phyloP scores from a whole-genome alignment of 2,329 filamentous ascomycete genomes.

The Colletotrichum lindemuthianum region DNA sequence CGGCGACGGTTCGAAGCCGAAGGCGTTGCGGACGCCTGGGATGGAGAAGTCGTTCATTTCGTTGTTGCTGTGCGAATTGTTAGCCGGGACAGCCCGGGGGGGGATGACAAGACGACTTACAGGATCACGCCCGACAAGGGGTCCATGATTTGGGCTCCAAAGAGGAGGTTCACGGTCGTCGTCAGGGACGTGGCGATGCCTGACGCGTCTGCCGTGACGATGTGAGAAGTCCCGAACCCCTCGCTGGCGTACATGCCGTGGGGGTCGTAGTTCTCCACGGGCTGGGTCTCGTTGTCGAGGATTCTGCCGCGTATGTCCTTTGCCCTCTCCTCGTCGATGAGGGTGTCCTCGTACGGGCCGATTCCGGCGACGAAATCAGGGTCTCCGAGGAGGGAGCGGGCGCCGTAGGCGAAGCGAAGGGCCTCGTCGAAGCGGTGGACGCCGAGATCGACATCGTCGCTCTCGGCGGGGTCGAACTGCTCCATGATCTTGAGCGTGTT shows the following conservation, averaged over 20 bases:
- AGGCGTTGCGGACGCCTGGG: conserved; percentile 79
- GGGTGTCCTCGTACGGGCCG: conserved; percentile 69
- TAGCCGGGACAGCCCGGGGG: conserved; percentile 20
- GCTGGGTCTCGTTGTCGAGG: conserved; percentile 75
- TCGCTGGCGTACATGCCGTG: conserved; percentile 71
- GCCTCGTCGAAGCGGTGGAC: conserved; percentile 88
- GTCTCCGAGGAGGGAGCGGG: conserved; percentile 83
- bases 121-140: conserved; percentile 86
- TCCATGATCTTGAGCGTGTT: conserved; percentile 85
- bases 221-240: conserved; percentile 78
- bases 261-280: conserved; percentile 80
- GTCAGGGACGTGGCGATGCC: conserved; percentile 85
- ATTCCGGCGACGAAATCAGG: conserved; percentile 77
- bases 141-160: conserved; percentile 82
- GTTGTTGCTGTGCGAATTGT: conserved; percentile 57
- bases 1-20: conserved; percentile 83
- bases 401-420: conserved; percentile 87
- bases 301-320: conserved; percentile 72
- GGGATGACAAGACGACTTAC: conserved; percentile 49
- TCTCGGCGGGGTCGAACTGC: conserved; percentile 71
- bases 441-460: conserved; percentile 69
- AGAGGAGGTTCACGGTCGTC: conserved; percentile 88
- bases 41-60: conserved; percentile 88
- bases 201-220: conserved; percentile 75
- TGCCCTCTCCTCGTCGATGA: conserved; percentile 72